Evolutionary conservation across 169 alveolate genomes (phyloP).

Genomic region (Toxoplasma gondii): DNA sequence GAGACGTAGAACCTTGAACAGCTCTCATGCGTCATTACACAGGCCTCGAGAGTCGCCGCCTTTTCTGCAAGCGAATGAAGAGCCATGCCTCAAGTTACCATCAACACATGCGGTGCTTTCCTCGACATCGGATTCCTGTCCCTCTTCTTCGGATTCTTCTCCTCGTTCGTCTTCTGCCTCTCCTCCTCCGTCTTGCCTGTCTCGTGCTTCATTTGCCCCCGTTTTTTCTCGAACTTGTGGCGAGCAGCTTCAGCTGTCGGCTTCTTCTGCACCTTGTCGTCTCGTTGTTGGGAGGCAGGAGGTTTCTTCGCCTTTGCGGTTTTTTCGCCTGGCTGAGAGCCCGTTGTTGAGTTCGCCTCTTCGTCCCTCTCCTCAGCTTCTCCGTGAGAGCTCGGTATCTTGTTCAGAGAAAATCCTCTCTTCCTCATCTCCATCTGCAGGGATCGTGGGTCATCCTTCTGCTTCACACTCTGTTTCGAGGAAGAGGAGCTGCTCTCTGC

Average conservation of each 20-base stretch:
- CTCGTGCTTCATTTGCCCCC: not conserved
- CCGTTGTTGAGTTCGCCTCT: not conserved
- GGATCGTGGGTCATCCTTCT: not conserved
- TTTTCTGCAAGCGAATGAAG: too few relatives aligned
- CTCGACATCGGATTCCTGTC: not conserved
- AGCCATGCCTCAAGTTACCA: too few relatives aligned
- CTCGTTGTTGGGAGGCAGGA: too few relatives aligned
- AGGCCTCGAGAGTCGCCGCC: too few relatives aligned
- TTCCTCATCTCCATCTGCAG: not conserved
- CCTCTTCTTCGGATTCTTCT: not conserved
- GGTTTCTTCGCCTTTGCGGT: not conserved
- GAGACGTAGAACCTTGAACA: too few relatives aligned
- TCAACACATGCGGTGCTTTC: not conserved
- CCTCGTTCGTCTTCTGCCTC: not conserved
- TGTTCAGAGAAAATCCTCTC: not conserved
- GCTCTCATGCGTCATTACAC: too few relatives aligned
- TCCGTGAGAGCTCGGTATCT: not conserved
- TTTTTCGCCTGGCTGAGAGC: not conserved
- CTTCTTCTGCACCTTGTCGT: not conserved
- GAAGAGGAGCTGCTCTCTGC: not conserved
- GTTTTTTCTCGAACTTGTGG: not conserved
- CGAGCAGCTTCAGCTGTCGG: not conserved
- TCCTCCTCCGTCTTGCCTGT: not conserved
- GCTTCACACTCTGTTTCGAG: not conserved
- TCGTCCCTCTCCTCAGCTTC: not conserved